Evolutionary conservation across 257 asterid species (phyloP).

Genomic region (Apocynum venetum): DNA sequence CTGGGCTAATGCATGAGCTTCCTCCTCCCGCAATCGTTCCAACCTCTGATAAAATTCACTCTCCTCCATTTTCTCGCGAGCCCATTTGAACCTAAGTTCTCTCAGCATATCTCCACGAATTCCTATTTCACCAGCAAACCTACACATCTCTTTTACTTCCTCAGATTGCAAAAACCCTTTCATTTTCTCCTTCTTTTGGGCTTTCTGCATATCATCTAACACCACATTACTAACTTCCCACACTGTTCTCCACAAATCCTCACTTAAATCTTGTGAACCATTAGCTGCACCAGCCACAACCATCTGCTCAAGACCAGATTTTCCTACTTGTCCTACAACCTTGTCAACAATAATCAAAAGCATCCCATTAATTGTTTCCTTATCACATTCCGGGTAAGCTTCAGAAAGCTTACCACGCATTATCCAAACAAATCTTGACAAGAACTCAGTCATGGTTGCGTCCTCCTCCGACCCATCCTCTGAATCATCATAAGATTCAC

Average conservation of each 20-base stretch:
- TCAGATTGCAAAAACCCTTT: conserved; percentile 82
- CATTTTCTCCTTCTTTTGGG: conserved; percentile 79
- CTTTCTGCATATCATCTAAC: conserved; percentile 72
- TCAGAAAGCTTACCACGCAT: conserved; percentile 70
- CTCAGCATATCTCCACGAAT: conserved; percentile 89
- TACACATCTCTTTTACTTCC: conserved; percentile 81
- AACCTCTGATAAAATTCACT: conserved; percentile 56
- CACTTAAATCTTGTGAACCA: conserved; percentile 56
- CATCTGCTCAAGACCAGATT: conserved; percentile 51
- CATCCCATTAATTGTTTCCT: conserved; percentile 65
- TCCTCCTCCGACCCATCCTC: conserved; percentile 44
- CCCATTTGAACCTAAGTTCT: conserved; percentile 96
- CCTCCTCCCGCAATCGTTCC: conserved; percentile 39
- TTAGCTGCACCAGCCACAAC: conserved; percentile 25
- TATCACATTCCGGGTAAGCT: conserved; percentile 61
- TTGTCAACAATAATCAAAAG: conserved; percentile 63
- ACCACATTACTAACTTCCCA: conserved; percentile 78
- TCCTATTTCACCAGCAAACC: conserved; percentile 91
- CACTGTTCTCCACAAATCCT: conserved; percentile 82
- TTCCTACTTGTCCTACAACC: conserved; percentile 64
- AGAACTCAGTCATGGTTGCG: conserved; percentile 59
- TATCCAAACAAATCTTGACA: conserved; percentile 81
- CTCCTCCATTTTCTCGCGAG: conserved; percentile 85
- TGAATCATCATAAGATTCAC: conserved; percentile 19
- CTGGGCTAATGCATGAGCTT: conserved; percentile 18